phyloP scores from a whole-genome alignment of 441 rosid genomes.

The Mallotus japonicus region DNA sequence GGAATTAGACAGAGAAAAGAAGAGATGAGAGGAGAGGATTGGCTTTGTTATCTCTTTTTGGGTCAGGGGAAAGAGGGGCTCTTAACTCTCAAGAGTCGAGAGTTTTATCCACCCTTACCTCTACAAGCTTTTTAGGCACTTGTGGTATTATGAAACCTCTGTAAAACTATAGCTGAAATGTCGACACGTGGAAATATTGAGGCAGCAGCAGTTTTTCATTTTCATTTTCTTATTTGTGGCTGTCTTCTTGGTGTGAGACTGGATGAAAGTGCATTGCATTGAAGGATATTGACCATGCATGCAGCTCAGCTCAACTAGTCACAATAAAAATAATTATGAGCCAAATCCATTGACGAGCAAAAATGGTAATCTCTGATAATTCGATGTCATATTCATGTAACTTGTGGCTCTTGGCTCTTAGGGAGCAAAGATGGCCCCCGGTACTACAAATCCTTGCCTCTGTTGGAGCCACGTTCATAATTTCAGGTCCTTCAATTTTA shows the following conservation, averaged over 20 bases:
- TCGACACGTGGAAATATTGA: slow-evolving; percentile 7
- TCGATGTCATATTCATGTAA: neutral
- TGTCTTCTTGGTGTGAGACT: neutral
- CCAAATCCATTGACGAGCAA: neutral
- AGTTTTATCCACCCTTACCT: slow-evolving; percentile 28
- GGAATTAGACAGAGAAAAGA: neutral
- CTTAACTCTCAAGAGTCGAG: neutral
- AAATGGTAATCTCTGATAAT: neutral
- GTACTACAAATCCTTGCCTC: neutral
- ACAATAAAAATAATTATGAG: too few species aligned
- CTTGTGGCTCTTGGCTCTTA: neutral
- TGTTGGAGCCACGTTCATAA: slow-evolving; percentile 25
- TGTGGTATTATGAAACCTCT: neutral
- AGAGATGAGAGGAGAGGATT: slow-evolving; percentile 17
- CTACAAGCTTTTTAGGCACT: neutral
- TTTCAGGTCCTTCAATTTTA: slow-evolving; percentile 10
- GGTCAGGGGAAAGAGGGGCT: slow-evolving; percentile 26
- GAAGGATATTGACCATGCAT: too few species aligned
- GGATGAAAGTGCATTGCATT: neutral
- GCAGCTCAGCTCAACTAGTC: too few species aligned
- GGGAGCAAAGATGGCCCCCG: neutral
- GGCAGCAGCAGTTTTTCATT: too few species aligned
- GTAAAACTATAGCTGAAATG: neutral
- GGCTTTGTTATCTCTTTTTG: slow-evolving; percentile 32
- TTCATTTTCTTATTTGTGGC: too few species aligned